phyloP scores from a whole-genome alignment of 495 filamentous ascomycete species.

The Aspergillus ostianus region DNA sequence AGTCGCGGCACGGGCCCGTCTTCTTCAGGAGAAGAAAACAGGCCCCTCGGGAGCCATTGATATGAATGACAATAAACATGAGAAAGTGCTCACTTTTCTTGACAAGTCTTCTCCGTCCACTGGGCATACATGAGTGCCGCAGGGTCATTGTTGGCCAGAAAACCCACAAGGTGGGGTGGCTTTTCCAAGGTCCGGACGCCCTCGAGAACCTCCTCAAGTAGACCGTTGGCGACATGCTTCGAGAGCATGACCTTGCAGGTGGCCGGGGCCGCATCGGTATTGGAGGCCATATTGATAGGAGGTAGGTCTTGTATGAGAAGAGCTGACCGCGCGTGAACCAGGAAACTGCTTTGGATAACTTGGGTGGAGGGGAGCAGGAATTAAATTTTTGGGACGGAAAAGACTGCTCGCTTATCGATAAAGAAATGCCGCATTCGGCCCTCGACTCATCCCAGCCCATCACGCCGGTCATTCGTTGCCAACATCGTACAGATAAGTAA shows the following conservation, averaged over 20 bases:
- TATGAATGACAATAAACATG: constrained; percentile 16
- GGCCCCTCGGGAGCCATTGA: constrained; percentile 15
- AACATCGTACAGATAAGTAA: background rate
- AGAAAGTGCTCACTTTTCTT: constrained; percentile 73
- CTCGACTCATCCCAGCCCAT: background rate
- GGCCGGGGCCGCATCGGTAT: constrained; percentile 38
- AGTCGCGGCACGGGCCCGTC: constrained; percentile 1
- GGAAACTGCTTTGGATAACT: constrained; percentile 17
- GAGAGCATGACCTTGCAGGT: constrained; percentile 91
- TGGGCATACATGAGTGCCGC: constrained; percentile 91
- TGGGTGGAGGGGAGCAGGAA: constrained; percentile 22
- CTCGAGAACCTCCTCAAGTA: constrained; percentile 73
- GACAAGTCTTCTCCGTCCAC: constrained; percentile 94
- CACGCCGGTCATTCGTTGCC: background rate
- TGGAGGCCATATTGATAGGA: constrained; percentile 33
- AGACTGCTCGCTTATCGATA: constrained; percentile 50
- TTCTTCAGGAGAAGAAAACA: background rate
- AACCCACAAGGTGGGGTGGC: constrained; percentile 80
- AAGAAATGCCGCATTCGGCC: constrained; percentile 40
- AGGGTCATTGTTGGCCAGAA: constrained; percentile 88
- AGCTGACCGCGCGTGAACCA: constrained; percentile 12
- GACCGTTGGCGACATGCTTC: constrained; percentile 73
- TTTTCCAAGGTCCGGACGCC: constrained; percentile 65
- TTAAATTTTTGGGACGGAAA: constrained; percentile 33
- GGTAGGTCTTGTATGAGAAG: constrained; percentile 6